Evolutionary conservation across 306 rosid genomes (phyloP), one percentile per base, ranked within the genome.

Genomic region (Psophocarpus tetragonolobus): DNA sequence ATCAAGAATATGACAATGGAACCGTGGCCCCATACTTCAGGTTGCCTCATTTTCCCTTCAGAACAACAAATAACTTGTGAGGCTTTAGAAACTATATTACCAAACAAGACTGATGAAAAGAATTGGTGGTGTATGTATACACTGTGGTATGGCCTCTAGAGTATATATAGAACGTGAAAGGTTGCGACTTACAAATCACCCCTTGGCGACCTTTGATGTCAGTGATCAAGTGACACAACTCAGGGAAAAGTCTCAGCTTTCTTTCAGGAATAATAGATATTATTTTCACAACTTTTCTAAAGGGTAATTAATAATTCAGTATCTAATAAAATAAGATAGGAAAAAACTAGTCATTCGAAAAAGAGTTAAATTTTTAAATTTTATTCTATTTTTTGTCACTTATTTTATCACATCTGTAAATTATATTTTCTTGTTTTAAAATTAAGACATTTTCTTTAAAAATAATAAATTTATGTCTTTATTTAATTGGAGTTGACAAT

Each of bases 21-120:
- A 1, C 84, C 86, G 5, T 38, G 27, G 0, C 88, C 88, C 86
- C 88, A 82, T 3, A 82, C 81, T 78, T 78, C 81, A 11, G 86
- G 86, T 15, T 77, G 81, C 68, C 14, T 72, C 84, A 74, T 84
- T 18, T 8, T 50, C 4, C 14, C 17, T 3, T 1, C n/a, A 4
- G 24, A 35, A 42, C 1, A 71, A 68, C 7, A 13, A 21, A 48
- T n/a, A 1, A 20, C 24, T 0, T 0, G 7, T 15, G 6, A 15
- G 3, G 3, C 14, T 23, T 15, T 33, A 45, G 6, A 32, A 15
- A 18, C 17, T 12, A 5, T 18, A 13, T 26, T 60, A 18, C 0
- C 18, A 39, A 75, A 18, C 18, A 20, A 47, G 15, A 7, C 51
- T 51, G 12, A 75, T 14, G n/a, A 44, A 20, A 21, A 20, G 24